A percentile compares a stretch with the other conserved stretches of the same genome.
Conservation (phyloP, 768 basidiomycete genomes). For the Leucocoprinus birnbaumii region DNA sequence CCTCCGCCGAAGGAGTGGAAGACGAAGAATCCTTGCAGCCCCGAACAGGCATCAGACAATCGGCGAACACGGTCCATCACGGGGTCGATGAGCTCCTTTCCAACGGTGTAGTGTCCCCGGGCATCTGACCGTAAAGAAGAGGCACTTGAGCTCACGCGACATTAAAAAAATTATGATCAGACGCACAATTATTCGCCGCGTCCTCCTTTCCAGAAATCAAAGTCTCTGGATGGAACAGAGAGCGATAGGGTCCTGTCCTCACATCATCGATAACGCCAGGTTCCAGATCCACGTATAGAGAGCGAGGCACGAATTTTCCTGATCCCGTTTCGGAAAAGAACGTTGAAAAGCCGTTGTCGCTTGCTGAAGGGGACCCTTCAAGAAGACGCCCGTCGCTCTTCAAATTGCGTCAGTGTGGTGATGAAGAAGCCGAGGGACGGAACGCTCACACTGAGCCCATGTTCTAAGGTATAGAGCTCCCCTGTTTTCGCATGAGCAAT, state of each 20-base stretch:
- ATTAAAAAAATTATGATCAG: not conserved
- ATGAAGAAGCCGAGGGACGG: conserved; percentile 1
- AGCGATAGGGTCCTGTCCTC: conserved; percentile 86
- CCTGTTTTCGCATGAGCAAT: conserved; percentile 44
- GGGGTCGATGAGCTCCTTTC: conserved; percentile 95
- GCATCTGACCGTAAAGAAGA: conserved; percentile 58
- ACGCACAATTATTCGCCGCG: conserved; percentile 96
- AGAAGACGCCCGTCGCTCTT: conserved; percentile 91
- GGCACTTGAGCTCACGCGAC: conserved; percentile 6
- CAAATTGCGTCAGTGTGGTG: conserved; percentile 17
- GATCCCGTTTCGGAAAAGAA: conserved; percentile 96
- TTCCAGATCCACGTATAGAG: conserved; percentile 94
- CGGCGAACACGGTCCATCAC: conserved; percentile 96
- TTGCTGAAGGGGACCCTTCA: conserved; percentile 63
- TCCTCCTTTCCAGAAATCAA: conserved; percentile 98
- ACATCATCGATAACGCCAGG: conserved; percentile 96
- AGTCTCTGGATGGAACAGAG: conserved; percentile 96
- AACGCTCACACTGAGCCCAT: conserved; percentile 83
- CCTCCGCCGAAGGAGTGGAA: conserved; percentile 99
- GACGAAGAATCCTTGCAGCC: conserved; percentile 98
- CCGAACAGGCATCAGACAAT: conserved; percentile 93
- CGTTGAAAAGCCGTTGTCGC: conserved; percentile 90
- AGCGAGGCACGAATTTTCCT: conserved; percentile 95
- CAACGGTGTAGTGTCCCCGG: conserved; percentile 97
- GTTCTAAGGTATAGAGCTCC: conserved; percentile 98